Percentiles rank a stretch among this genome's conserved stretches.
phyloP scores from a whole-genome alignment of 129 eudicot genomes.

The Apium graveolens region DNA sequence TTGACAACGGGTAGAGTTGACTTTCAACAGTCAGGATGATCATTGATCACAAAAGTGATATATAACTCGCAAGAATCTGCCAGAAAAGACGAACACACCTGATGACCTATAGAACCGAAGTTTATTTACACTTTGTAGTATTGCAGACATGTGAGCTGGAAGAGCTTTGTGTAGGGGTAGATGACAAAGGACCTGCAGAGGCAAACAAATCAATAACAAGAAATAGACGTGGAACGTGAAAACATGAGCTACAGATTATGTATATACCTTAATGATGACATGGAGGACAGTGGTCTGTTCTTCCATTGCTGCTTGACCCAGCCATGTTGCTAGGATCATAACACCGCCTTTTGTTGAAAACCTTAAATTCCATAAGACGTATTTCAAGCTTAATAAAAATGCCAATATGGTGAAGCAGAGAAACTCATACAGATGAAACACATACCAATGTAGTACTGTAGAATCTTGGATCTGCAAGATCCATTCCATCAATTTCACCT shows the following conservation, averaged over 20 bases:
- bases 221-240: neutral
- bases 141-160: conserved; percentile 89
- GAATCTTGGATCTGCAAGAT: conserved; percentile 69
- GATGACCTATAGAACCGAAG: conserved; percentile 70
- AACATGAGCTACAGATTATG: neutral
- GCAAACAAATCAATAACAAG: conserved; percentile 8
- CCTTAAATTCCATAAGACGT: conserved; percentile 34
- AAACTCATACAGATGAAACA: conserved; percentile 8
- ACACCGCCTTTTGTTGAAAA: conserved; percentile 80
- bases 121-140: conserved; percentile 78
- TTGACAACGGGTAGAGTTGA: neutral
- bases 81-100: conserved; percentile 56
- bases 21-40: neutral
- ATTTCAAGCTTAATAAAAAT: neutral
- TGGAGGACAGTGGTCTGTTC: conserved; percentile 87
- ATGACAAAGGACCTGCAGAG: conserved; percentile 64
- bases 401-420: neutral
- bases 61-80: neutral
- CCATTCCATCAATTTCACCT: conserved; percentile 85
- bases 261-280: conserved; percentile 56
- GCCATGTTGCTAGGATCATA: conserved; percentile 92
- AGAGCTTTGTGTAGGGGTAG: conserved; percentile 77
- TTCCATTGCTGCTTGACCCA: conserved; percentile 84
- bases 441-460: conserved; percentile 62
- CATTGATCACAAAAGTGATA: neutral